phyloP scores from a whole-genome alignment of 495 filamentous ascomycete genomes.

The Hypomontagnella submonticulosa region DNA sequence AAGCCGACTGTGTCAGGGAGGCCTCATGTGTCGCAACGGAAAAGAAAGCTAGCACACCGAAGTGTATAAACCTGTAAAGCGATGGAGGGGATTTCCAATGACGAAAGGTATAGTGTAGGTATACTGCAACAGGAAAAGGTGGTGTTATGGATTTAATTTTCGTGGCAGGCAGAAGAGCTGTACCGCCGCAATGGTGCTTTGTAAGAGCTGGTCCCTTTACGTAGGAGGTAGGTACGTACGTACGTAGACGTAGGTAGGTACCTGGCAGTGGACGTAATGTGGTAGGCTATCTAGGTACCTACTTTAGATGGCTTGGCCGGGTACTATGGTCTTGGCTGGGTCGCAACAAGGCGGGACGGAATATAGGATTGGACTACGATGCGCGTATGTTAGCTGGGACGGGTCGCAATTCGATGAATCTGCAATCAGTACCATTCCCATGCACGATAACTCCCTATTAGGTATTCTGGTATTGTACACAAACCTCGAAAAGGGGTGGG shows the following conservation, averaged over 20 bases:
- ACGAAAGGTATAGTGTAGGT: constrained; percentile 12
- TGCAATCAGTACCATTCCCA: constrained; percentile 8
- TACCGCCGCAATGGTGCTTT: constrained; percentile 40
- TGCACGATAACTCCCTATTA: constrained; percentile 27
- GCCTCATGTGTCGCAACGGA: constrained; percentile 25
- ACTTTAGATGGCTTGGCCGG: constrained; percentile 29
- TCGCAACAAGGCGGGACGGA: constrained; percentile 24
- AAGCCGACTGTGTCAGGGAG: constrained; percentile 37
- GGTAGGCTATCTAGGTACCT: constrained; percentile 23
- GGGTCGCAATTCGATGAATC: constrained; percentile 30
- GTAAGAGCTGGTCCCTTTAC: constrained; percentile 27
- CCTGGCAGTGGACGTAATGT: constrained; percentile 3
- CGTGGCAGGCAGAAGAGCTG: constrained; percentile 23
- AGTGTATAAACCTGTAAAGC: constrained; percentile 13
- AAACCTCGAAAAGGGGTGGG: constrained; percentile 25
- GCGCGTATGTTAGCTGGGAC: constrained; percentile 24
- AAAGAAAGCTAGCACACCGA: constrained; percentile 2
- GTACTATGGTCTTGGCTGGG: constrained; percentile 11
- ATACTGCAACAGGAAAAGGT: constrained; percentile 21
- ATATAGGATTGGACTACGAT: constrained; percentile 30
- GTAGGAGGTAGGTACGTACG: constrained; percentile 1
- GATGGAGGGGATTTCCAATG: constrained; percentile 3
- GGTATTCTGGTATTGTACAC: constrained; percentile 4
- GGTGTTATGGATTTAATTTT: constrained; percentile 27
- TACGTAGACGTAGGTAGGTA: background rate